These are phyloP conservation scores for Salvia rosmarinus DNA, from an alignment of 257 asterid species.

Conservation along the genomic window DNA sequence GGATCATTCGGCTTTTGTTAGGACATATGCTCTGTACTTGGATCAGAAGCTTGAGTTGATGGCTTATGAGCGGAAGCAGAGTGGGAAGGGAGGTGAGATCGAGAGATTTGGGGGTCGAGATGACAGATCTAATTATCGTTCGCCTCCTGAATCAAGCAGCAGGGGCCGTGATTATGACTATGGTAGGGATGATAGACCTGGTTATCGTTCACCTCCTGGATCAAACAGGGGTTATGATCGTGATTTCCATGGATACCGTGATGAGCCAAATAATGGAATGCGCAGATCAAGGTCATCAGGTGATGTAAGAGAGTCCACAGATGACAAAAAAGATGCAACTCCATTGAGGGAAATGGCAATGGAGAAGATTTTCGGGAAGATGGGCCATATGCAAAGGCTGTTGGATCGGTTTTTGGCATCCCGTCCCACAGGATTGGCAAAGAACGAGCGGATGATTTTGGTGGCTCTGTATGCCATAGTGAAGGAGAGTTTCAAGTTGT, in stretches of 20 bases:
- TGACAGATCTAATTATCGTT: conserved; percentile 46
- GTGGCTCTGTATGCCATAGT: conserved; percentile 68
- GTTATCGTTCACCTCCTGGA: conserved; percentile 59
- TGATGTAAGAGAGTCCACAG: conserved; percentile 55
- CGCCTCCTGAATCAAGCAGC: conserved; percentile 55
- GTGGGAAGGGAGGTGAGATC: conserved; percentile 47
- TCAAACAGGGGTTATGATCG: conserved; percentile 56
- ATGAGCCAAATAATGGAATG: conserved; percentile 61
- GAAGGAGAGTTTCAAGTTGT: conserved; percentile 74
- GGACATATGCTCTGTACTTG: conserved; percentile 65
- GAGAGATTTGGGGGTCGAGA: conserved; percentile 52
- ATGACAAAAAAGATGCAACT: conserved; percentile 62
- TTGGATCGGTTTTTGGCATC: conserved; percentile 72
- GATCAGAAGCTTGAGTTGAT: conserved; percentile 80
- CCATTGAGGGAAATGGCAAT: conserved; percentile 76
- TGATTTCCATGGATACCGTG: conserved; percentile 56
- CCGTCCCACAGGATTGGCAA: conserved; percentile 74
- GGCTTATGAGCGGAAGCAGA: conserved; percentile 57
- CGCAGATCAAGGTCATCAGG: conserved; percentile 71
- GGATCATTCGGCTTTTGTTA: conserved; percentile 82
- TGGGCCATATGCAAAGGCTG: conserved; percentile 82
- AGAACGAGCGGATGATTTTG: conserved; percentile 74
- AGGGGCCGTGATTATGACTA: conserved; percentile 58
- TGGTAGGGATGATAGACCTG: conserved; percentile 52
- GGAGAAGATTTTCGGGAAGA: conserved; percentile 71